Conservation (phyloP, 257 asterid genomes). For the Marsdenia floribunda region DNA sequence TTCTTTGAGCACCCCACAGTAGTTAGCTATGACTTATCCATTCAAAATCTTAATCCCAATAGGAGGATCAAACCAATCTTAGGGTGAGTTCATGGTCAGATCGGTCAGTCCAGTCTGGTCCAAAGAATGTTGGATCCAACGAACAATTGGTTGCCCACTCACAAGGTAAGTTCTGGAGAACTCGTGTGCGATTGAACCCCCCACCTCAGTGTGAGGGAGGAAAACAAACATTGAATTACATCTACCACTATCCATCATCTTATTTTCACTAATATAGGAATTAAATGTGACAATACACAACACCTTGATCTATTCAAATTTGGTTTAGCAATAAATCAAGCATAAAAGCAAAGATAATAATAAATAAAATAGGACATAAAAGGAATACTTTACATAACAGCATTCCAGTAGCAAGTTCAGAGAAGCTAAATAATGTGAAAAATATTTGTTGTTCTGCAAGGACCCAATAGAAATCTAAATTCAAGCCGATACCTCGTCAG, state of each 20-base stretch:
- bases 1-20: background rate
- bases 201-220: background rate
- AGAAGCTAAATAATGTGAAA: background rate
- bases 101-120: too few relatives aligned
- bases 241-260: background rate
- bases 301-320: background rate
- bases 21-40: background rate
- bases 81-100: too few relatives aligned
- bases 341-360: background rate
- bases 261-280: background rate
- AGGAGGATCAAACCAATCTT: background rate
- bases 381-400: background rate
- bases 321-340: background rate
- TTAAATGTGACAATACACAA: background rate
- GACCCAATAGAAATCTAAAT: background rate
- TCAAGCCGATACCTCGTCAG: conserved; percentile 5
- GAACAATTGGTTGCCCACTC: background rate
- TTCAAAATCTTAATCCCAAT: background rate
- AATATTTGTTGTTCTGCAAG: background rate
- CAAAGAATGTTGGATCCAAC: background rate
- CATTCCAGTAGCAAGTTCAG: background rate
- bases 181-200: background rate
- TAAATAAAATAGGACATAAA: too few relatives aligned
- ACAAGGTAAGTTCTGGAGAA: background rate
- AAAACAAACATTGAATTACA: background rate